Base-by-base conservation (phyloP, 257 asterid species). In the Solanum chiquidenum region DNA sequence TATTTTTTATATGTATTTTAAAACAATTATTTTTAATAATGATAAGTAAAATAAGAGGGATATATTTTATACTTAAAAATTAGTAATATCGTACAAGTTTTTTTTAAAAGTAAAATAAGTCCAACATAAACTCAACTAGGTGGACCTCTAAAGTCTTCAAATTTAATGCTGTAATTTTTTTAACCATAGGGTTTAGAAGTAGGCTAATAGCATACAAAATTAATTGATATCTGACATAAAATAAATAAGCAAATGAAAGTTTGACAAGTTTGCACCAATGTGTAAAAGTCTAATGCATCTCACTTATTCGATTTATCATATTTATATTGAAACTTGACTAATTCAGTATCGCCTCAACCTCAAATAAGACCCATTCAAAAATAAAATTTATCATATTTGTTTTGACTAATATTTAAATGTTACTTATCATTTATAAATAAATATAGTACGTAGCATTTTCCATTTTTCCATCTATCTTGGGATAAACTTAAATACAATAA, bases 321-420 rank as follows among this genome's bases (percentile, higher is more conserved):
- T 12, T 46, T 3, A 7, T 13, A 52, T 49, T 52, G 2, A 0
- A 16, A 1, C 0, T 7, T 6, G 0, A 52, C 4, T 52, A 52
- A 52, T 52, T 52, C 5, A 14, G 0, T 46, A 46, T 46, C 20
- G 0, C 60, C 8, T 49, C 8, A 49, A 1, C 0, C 21, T 5
- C 18, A 49, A 0, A 49, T 49, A 14, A 49, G 5, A 49, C 5
- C 3, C 9, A 49, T 49, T 49, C 9, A 49, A 49, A 46, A 46
- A 46, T 12, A 46, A 46, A 4, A 46, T 4, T 46, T 34, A 33
- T 3, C 34, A 33, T 40, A 40, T 4, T 40, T 40, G 13, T 40
- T 40, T 40, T 40, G 46, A 40, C 46, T 40, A 40, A 40, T 40
- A 40, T 40, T 40, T 40, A 10, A 10, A 40, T 40, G 46, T 10